Conservation (phyloP, 2,329 filamentous ascomycete genomes). For the Ophiostoma himal-ulmi region DNA sequence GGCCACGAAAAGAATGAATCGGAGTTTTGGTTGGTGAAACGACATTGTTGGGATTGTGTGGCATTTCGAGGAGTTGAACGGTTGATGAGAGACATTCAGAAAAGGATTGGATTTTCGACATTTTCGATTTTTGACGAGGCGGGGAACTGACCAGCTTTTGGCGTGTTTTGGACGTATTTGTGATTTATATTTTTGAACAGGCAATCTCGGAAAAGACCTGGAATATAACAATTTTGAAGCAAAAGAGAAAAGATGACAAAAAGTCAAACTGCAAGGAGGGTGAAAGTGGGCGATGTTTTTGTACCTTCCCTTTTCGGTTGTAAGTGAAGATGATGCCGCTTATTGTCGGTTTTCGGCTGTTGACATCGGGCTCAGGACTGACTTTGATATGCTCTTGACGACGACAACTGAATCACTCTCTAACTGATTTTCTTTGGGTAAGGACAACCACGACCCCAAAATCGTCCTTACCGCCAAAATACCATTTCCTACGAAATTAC, state of each 20-base stretch:
- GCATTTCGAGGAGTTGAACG: constrained; percentile 12
- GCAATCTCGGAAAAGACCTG: constrained; percentile 22
- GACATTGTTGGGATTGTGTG: constrained; percentile 13
- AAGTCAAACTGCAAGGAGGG: not conserved
- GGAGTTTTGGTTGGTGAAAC: not conserved
- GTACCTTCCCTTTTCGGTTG: constrained; percentile 4
- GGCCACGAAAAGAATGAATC: constrained; percentile 11
- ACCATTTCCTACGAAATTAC: not conserved
- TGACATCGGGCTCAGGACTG: not conserved
- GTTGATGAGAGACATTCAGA: not conserved
- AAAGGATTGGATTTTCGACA: not conserved
- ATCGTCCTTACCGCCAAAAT: not conserved
- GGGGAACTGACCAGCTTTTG: not conserved
- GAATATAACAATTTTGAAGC: constrained; percentile 5
- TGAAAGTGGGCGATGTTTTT: not conserved
- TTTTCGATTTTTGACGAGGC: not conserved
- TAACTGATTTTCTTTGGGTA: constrained; percentile 1
- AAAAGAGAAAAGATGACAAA: not conserved
- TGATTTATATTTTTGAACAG: constrained; percentile 6
- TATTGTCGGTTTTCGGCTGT: constrained; percentile 12
- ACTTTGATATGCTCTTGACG: too few relatives aligned
- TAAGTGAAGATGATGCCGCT: constrained; percentile 5
- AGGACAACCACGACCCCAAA: not conserved
- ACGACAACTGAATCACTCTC: not conserved
- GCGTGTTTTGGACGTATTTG: not conserved